These are phyloP conservation scores for Stentor coeruleus DNA, from an alignment of 73 alveolate genomes.

Conservation along the genomic window DNA sequence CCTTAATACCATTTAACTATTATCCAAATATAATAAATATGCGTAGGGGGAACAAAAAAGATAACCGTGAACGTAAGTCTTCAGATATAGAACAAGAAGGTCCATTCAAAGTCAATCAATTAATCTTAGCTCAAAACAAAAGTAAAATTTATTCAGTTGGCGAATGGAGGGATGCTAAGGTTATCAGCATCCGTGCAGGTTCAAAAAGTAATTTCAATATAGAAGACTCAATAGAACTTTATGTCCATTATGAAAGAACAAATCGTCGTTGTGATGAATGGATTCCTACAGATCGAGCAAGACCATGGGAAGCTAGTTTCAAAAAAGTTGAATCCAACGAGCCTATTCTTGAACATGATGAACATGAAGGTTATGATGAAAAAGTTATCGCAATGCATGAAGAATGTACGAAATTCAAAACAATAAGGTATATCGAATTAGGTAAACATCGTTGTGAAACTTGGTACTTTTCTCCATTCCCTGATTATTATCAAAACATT, in stretches of 20 bases:
- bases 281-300: conserved; percentile 51
- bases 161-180: conserved; percentile 14
- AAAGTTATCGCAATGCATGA: conserved; percentile 66
- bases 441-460: conserved; percentile 79
- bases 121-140: neutral
- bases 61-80: neutral
- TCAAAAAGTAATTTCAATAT: neutral
- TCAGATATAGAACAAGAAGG: neutral
- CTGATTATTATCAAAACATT: conserved; percentile 82
- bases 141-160: conserved; percentile 2
- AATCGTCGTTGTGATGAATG: conserved; percentile 93
- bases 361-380: conserved; percentile 80
- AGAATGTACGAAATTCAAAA: conserved; percentile 79
- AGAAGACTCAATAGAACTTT: conserved; percentile 19
- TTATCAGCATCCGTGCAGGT: neutral
- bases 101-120: neutral
- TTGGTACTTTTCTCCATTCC: conserved; percentile 97
- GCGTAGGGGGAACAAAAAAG: conserved; percentile 17
- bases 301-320: conserved; percentile 35
- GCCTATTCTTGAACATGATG: conserved; percentile 64
- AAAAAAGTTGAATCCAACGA: conserved; percentile 55
- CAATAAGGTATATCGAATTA: conserved; percentile 71
- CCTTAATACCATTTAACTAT: no score
- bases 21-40: no score
- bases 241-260: conserved; percentile 80